Evolutionary conservation across 352 stramenopile genomes (phyloP), one percentile per base, ranked within the genome.

Genomic region (Pythium sp.): DNA sequence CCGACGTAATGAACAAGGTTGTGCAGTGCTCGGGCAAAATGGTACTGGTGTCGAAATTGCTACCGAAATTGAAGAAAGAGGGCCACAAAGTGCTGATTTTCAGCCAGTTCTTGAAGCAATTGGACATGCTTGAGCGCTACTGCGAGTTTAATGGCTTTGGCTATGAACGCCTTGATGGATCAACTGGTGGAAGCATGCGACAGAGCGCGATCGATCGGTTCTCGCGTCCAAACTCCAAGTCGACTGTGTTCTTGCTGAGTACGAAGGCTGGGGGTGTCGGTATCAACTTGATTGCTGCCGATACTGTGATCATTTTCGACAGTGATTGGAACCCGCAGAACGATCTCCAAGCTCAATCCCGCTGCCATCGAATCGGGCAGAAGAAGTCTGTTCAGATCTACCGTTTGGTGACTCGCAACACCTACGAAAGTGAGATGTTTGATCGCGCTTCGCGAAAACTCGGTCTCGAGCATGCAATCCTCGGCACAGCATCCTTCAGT

Each of bases 371-470:
- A 63, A 99, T 99, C 75, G 98, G 98, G 0, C 98, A 99, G 83
- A 99, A 98, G 61, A 99, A 99, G 75, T 89, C 88, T 62, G 97
- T 99, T 20, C 93, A 96, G 60, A 98, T 99, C 30, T 99, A 98
- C 74, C 97, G 98, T 20, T 78, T 99, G 26, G 91, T 99, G 56
- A 99, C 97, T 41, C 81, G 93, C 15, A 99, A 99, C 73, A 99
- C 98, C 3, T 99, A 99, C 71, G 98, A 99, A 82, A 98, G 98
- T 74, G 94, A 99, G 82, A 99, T 99, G 98, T 99, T 99, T 72
- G 93, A 99, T 67, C 93, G 97, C 54, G 97, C 96, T 22, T 98
- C 90, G 26, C 79, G 95, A 69, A 99, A 99, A 76, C 97, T 99
- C 64, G 97, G 97, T 11, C 88, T 99, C 5, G 98, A 99, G 67